Evolutionary conservation across 1,284 basidiomycete genomes (phyloP), one percentile per base, ranked within the genome.

Genomic region (Sparassis latifolia): DNA sequence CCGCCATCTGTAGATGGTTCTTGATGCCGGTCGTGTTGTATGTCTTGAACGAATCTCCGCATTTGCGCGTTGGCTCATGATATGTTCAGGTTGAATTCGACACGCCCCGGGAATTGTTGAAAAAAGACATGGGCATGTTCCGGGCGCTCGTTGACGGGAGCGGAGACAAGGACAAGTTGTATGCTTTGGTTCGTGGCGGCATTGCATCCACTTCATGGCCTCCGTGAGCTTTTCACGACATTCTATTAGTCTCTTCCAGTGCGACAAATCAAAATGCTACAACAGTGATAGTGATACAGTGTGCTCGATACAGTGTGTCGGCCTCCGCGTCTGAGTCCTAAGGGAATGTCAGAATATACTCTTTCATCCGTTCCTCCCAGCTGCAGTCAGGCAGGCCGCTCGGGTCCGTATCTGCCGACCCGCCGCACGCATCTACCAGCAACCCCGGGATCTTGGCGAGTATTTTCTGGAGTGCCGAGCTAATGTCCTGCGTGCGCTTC

Each of bases 301-400:
- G 35, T 37, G 35, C 35, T 37, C 7, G 35, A 12, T 6, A 37
- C 35, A 12, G 12, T 12, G 12, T 7, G 35, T 6, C 7, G 6
- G 35, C 33, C 20, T 20, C 20, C 20, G 20, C 20, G 20, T 20
- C 20, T 20, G 20, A 2, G 29, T n/a, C 31, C 44, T 46, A 86
- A 42, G 84, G 84, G 64, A 77, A 87, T 30, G 67, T 67, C 54
- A 85, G 63, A 54, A 87, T 86, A 58, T 72, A 82, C 44, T 63
- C 70, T 66, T 80, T 84, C 78, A 86, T 84, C 45, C 60, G 57
- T 20, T 60, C 51, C 58, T 82, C 79, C 85, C 83, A 86, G 56
- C 73, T 77, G 59, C 85, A 87, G 2, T 67, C 47, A 37, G 72
- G 68, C 49, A 80, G 65, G 20, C 63, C 71, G 45, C 71, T 66